Conservation (phyloP, 176 grass and related monocot genomes). For the Elymus sibiricus region DNA sequence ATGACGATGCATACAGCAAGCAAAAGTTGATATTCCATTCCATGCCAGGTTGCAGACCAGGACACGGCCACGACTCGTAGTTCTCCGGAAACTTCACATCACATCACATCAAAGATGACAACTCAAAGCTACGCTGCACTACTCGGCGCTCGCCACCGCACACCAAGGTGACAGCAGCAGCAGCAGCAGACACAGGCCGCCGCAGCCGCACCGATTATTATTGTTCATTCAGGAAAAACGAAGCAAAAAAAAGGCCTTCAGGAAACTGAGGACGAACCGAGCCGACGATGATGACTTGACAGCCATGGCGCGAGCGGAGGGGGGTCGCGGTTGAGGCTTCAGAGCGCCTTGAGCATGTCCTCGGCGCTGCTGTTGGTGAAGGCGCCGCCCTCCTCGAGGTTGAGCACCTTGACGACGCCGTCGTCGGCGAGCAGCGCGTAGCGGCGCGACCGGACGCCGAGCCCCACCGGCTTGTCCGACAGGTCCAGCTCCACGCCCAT, state of each 20-base stretch:
- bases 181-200: not conserved
- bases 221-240: not conserved
- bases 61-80: not conserved
- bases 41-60: not conserved
- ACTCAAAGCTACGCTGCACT: not conserved
- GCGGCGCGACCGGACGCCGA: constrained; percentile 77
- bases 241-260: not conserved
- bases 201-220: constrained; percentile 23
- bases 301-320: too few relatives aligned
- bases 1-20: not conserved
- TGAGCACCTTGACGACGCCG: constrained; percentile 87
- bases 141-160: not conserved
- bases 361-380: constrained; percentile 93
- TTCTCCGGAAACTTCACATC: constrained; percentile 1
- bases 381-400: constrained; percentile 89
- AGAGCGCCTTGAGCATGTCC: constrained; percentile 84
- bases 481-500: constrained; percentile 91
- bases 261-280: not conserved
- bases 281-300: not conserved
- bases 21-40: not conserved
- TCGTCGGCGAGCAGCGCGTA: constrained; percentile 87
- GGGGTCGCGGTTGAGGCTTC: not conserved
- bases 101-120: not conserved
- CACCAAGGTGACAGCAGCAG: not conserved
- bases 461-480: constrained; percentile 72